Base-by-base conservation (phyloP, 306 rosid genomes). In the Begonia peltatifolia region DNA sequence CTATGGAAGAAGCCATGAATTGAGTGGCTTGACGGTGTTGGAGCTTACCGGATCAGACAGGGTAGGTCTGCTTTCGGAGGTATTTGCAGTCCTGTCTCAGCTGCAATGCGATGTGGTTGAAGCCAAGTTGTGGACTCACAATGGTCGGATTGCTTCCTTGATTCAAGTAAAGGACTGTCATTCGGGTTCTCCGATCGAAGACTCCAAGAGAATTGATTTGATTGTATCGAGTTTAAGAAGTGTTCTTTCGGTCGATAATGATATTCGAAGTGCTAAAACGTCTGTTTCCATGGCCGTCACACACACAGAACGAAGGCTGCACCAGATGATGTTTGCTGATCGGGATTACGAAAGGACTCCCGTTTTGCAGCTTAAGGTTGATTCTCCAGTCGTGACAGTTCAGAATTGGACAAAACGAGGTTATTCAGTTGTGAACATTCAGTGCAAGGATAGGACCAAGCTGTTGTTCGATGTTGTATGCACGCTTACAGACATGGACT, bases 111-210 rank as follows among this genome's bases (percentile, higher is more conserved):
- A 83, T 60, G 94, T 90, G 53, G 95, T 90, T 20, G 99, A 90
- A 50, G 73, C 99, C 51, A 85, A 83, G 64, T 80, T 83, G 55
- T 90, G 99, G 99, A 90, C 95, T 17, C 95, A 86, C 81, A 85
- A 86, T 60, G 99, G 99, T 18, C 74, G 99, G 14, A 85, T 90
- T 25, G 95, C 99, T 2, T 80, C 95, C 6, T 66, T 83, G 23
- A 83, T 86, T 16, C 79, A 65, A 44, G 80, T 86, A 0, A 90
- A 60, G 52, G 97, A 90, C 46, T 67, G 71, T 22, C 63, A 71
- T 42, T 90, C 92, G 0, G 97, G 97, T 9, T 65, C 74, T 44
- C 68, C 82, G 1, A 86, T 85, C 12, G 82, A 90, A 64, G 99
- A 90, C 63, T 63, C 86, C 2, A 78, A 78, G 68, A 83, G 55